phyloP scores from a whole-genome alignment of 2,329 filamentous ascomycete genomes.

The Colletotrichum lupini region DNA sequence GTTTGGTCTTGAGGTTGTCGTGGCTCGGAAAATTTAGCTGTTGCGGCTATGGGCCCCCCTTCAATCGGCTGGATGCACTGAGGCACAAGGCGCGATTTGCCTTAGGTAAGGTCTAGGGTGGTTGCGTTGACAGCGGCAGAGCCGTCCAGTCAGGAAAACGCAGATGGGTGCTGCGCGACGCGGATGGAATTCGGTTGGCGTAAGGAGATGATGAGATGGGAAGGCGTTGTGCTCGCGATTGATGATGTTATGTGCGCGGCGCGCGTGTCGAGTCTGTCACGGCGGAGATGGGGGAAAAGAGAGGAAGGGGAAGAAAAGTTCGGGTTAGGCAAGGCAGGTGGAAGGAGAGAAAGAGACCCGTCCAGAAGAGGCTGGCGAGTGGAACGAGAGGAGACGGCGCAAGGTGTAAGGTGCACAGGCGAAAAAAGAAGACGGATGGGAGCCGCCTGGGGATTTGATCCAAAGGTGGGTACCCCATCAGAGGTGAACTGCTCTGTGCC shows the following conservation, averaged over 20 bases:
- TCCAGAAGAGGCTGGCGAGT: constrained; percentile 34
- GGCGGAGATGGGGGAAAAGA: constrained; percentile 22
- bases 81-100: constrained; percentile 25
- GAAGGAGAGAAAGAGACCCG: constrained; percentile 25
- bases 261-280: constrained; percentile 33
- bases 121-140: constrained; percentile 24
- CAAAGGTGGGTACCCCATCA: constrained; percentile 2
- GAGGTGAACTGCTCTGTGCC: constrained; percentile 31
- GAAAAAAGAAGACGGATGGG: constrained; percentile 26
- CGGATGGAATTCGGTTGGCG: not conserved
- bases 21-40: constrained; percentile 28
- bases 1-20: not conserved
- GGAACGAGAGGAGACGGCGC: constrained; percentile 32
- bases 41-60: constrained; percentile 30
- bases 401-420: constrained; percentile 19
- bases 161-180: constrained; percentile 21
- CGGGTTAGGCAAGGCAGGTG: constrained; percentile 24
- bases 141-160: constrained; percentile 30
- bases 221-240: constrained; percentile 4
- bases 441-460: constrained; percentile 28
- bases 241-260: constrained; percentile 26
- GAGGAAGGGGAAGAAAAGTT: constrained; percentile 28
- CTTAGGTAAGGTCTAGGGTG: constrained; percentile 24
- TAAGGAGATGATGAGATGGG: constrained; percentile 4
- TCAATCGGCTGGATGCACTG: constrained; percentile 16